Evolutionary conservation across 129 eudicot genomes (phyloP).

Genomic region (Gnaphalium uliginosum): DNA sequence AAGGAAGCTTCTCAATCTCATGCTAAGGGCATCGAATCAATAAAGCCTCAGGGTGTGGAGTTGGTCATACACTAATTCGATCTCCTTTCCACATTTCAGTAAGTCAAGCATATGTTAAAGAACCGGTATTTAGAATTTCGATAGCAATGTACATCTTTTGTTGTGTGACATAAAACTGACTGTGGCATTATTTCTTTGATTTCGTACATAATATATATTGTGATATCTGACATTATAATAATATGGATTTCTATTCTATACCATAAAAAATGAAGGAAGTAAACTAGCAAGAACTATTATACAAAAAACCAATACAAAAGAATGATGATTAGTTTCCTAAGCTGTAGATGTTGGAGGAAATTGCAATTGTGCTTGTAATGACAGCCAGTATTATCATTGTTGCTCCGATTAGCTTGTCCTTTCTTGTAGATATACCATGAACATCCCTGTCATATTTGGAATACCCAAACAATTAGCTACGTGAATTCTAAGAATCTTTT

Average conservation of each 20-base stretch:
- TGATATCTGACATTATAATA: slow-evolving; percentile 6
- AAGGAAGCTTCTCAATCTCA: not conserved
- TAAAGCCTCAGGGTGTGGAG: not conserved
- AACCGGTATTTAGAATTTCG: not conserved
- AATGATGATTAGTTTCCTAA: slow-evolving; percentile 35
- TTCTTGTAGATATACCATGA: slow-evolving; percentile 65
- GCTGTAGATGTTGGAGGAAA: slow-evolving; percentile 73
- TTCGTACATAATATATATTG: not conserved
- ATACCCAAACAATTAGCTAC: slow-evolving; percentile 1
- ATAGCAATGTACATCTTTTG: not conserved
- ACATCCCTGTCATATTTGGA: slow-evolving; percentile 61
- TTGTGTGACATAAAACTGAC: not conserved
- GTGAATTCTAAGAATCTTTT: too few relatives aligned
- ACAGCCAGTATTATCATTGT: slow-evolving; percentile 64
- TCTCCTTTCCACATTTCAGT: not conserved
- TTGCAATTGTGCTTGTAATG: slow-evolving; percentile 75
- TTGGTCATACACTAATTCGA: not conserved
- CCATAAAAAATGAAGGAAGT: slow-evolving; percentile 8
- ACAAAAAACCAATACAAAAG: slow-evolving; percentile 19
- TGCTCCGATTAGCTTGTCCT: slow-evolving; percentile 74
- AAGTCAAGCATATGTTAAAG: not conserved
- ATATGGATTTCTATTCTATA: not conserved
- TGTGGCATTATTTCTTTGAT: not conserved
- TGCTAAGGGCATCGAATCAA: not conserved
- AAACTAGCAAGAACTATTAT: slow-evolving; percentile 8